Evolutionary conservation across 2,329 filamentous ascomycete species (phyloP), one percentile per base, ranked within the genome.

Genomic region (Pseudophaeomoniella oleicola): DNA sequence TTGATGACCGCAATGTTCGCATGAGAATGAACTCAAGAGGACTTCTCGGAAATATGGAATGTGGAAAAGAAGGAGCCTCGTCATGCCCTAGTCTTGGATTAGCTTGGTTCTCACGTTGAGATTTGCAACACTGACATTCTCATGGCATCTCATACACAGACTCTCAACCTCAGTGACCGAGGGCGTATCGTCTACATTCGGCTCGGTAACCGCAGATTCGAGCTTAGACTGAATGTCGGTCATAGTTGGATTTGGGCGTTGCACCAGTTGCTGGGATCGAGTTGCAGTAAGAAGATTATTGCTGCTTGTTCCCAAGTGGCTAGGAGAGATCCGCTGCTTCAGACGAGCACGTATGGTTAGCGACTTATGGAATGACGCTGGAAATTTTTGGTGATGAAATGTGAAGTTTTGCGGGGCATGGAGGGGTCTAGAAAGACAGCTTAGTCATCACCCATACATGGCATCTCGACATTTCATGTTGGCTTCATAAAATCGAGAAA

Each of bases 21-120:
- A 98, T 46, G 75, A 73, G 60, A 98, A 98, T 43, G 88, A 96
- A 78, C 94, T 94, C 58, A 98, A 75, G 51, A 98, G 85, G 44
- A 98, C 78, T 59, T 98, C 88, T 63, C 86, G 85, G 68, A 98
- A 98, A 69, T 85, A 96, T 12, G 90, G 90, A 38, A 98, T 94
- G 45, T 77, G 76, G 12, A 92, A 93, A 37, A 98, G 75, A 31
- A 98, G 75, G 15, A 98, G 72, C 40, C 80, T 74, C 11, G 90
- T 98, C 1, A 67, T 73, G 50, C 90, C 90, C 82, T 92, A 42
- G 4, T 11, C 45, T 39, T 34, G 36, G 13, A 35, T 42, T 35
- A 36, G 36, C 14, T 14, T 34, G 16, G 9, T 19, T 16, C 32
- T 16, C n/a, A 30, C 15, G 16, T 9, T 3, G 5, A 18, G 30